phyloP scores from a whole-genome alignment of 352 stramenopile species.

The Globisporangium nodosum region DNA sequence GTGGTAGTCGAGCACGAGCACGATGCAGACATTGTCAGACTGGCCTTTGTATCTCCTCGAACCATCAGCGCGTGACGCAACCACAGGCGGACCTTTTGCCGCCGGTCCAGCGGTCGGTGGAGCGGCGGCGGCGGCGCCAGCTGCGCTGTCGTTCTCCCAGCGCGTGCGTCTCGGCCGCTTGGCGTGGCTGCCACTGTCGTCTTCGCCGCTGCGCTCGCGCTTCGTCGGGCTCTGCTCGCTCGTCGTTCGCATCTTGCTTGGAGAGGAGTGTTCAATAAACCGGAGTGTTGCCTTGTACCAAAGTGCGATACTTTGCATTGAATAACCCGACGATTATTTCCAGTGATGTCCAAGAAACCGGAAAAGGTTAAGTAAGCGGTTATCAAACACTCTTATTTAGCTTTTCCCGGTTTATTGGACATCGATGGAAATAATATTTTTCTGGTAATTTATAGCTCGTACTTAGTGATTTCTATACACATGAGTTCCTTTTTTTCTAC shows the following conservation, averaged over 20 bases:
- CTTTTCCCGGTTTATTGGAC: too few species aligned
- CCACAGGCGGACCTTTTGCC: conserved; percentile 7
- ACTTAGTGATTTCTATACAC: too few species aligned
- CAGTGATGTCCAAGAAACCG: too few species aligned
- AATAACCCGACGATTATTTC: too few species aligned
- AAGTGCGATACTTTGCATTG: too few species aligned
- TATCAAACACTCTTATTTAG: too few species aligned
- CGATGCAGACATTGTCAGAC: not conserved
- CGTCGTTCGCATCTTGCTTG: not conserved
- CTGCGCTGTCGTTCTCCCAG: conserved; percentile 9
- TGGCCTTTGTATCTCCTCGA: too few species aligned
- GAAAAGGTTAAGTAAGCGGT: too few species aligned
- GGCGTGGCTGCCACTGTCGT: not conserved
- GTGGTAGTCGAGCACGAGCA: not conserved
- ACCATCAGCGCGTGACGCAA: not conserved
- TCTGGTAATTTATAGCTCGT: too few species aligned
- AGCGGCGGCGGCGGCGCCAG: not conserved
- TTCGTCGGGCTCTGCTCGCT: conserved; percentile 8
- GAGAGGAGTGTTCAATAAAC: too few species aligned
- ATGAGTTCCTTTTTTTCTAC: too few species aligned
- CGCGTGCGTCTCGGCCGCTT: conserved; percentile 15
- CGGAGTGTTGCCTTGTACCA: conserved; percentile 9
- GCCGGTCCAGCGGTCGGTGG: not conserved
- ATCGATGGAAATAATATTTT: too few species aligned
- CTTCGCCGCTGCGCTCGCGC: conserved; percentile 7